A percentile compares a stretch with the other conserved stretches of the same genome.
Conservation (phyloP, 2,329 filamentous ascomycete species). For the Aspergillus viridinutans region DNA sequence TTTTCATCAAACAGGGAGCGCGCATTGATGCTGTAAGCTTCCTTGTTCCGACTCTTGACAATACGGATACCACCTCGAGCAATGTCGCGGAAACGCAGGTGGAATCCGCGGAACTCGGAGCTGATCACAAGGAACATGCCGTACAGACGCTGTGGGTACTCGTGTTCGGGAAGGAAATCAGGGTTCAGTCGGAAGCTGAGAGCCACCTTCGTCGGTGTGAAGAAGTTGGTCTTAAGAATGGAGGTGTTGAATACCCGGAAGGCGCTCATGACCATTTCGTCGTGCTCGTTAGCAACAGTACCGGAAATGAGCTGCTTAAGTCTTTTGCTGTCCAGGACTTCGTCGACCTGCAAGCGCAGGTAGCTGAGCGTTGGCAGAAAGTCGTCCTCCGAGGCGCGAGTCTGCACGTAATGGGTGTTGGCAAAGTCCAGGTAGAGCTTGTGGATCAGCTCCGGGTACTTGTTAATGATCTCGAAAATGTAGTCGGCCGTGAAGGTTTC, state of each 20-base stretch:
- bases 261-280: slow-evolving; percentile 95
- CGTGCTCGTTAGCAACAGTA: slow-evolving; percentile 86
- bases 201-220: slow-evolving; percentile 96
- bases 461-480: slow-evolving; percentile 93
- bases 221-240: slow-evolving; percentile 94
- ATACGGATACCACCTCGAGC: slow-evolving; percentile 96
- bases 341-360: slow-evolving; percentile 61
- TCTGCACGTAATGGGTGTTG: slow-evolving; percentile 73
- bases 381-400: slow-evolving; percentile 58
- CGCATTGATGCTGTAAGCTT: slow-evolving; percentile 94
- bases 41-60: slow-evolving; percentile 94
- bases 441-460: slow-evolving; percentile 81
- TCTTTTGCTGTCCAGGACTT: slow-evolving; percentile 70
- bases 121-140: slow-evolving; percentile 99
- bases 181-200: slow-evolving; percentile 87
- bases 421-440: slow-evolving; percentile 89
- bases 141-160: slow-evolving; percentile 90
- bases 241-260: slow-evolving; percentile 94
- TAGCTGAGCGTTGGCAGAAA: slow-evolving; percentile 68
- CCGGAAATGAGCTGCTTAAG: slow-evolving; percentile 73
- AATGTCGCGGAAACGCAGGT: slow-evolving; percentile 95
- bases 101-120: slow-evolving; percentile 94
- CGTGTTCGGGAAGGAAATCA: slow-evolving; percentile 77
- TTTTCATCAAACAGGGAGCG: slow-evolving; percentile 97
- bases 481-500: slow-evolving; percentile 99